phyloP scores from a whole-genome alignment of 345 rosid species.

The Mallotus nudiflorus region DNA sequence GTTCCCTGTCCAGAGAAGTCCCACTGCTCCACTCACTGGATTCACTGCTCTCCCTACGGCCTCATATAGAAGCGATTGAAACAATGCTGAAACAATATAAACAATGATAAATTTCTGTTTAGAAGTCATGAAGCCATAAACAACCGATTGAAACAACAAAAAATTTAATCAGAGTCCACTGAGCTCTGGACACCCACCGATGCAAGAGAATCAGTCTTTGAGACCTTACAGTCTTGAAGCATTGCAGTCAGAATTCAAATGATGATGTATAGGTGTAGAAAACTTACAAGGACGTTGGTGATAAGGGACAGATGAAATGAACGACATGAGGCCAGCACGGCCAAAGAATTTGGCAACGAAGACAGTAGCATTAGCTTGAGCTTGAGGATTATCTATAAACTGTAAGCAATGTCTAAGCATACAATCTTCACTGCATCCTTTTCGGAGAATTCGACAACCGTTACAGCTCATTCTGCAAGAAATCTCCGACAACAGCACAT shows the following conservation, averaged over 20 bases:
- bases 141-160: too few species aligned
- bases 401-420: slow-evolving; percentile 67
- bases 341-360: slow-evolving; percentile 93
- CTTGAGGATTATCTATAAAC: slow-evolving; percentile 57
- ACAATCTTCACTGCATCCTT: slow-evolving; percentile 81
- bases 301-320: slow-evolving; percentile 65
- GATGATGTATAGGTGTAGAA: too few species aligned
- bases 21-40: slow-evolving; percentile 73
- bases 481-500: slow-evolving; percentile 11
- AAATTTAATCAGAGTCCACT: too few species aligned
- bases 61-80: slow-evolving; percentile 64
- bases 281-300: slow-evolving; percentile 59
- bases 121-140: too few species aligned
- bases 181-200: too few species aligned
- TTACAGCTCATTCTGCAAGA: slow-evolving; percentile 63
- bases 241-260: too few species aligned
- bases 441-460: slow-evolving; percentile 81
- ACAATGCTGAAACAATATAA: slow-evolving; percentile 45
- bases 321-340: slow-evolving; percentile 84
- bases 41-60: slow-evolving; percentile 67
- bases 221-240: too few species aligned
- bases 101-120: too few species aligned
- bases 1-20: slow-evolving; percentile 68
- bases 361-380: slow-evolving; percentile 84
- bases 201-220: too few species aligned